These are phyloP conservation scores for Corylus americana DNA, from an alignment of 306 rosid species.

Conservation along the genomic window DNA sequence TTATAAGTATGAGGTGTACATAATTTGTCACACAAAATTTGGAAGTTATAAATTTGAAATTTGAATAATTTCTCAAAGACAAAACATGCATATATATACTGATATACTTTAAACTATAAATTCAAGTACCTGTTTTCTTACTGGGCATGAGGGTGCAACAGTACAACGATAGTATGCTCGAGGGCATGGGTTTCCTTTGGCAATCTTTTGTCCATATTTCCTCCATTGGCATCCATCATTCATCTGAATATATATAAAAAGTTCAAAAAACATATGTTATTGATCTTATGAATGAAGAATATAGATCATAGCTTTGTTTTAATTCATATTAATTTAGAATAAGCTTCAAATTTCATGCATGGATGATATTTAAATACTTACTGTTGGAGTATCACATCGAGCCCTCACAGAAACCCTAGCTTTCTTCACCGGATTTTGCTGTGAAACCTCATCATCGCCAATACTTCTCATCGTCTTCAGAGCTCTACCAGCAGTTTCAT, in stretches of 20 bases:
- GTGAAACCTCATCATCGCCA: constrained; percentile 66
- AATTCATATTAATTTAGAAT: no score
- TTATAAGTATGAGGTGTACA: no score
- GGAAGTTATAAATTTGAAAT: no score
- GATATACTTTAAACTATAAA: no score
- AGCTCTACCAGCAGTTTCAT: constrained; percentile 49
- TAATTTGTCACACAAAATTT: no score
- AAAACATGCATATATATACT: no score
- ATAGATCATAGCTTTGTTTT: no score
- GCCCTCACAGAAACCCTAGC: constrained; percentile 89
- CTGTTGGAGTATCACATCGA: constrained; percentile 87
- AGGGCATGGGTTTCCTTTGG: constrained; percentile 98
- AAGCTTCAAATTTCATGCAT: no score
- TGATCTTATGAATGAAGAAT: no score
- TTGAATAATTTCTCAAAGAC: no score
- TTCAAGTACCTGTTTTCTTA: constrained; percentile 69
- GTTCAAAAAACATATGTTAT: no score
- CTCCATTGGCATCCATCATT: constrained; percentile 99
- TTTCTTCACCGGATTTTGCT: constrained; percentile 63
- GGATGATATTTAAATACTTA: constrained; percentile 24
- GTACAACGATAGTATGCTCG: constrained; percentile 98
- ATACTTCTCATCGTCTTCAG: constrained; percentile 39
- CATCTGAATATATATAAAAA: constrained; percentile 45
- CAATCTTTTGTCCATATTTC: constrained; percentile 92
- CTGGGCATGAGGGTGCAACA: constrained; percentile 80